These are phyloP conservation scores for Alternaria ventricosa DNA, from an alignment of 2,329 filamentous ascomycete species.

Conservation along the genomic window DNA sequence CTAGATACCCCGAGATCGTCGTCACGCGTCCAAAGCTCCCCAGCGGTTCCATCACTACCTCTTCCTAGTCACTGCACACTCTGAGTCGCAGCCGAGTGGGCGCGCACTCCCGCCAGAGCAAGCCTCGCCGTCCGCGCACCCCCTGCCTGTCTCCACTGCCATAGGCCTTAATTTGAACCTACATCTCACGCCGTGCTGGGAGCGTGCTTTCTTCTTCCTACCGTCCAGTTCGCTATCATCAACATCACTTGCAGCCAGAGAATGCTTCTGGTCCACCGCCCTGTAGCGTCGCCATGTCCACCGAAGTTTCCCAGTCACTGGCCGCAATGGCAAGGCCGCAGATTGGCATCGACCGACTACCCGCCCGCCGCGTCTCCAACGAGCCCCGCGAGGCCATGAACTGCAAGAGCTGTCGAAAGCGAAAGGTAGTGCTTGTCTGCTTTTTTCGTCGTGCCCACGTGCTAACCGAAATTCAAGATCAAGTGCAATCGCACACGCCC, in stretches of 20 bases:
- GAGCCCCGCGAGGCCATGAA: conserved; percentile 92
- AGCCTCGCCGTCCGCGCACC: conserved; percentile 38
- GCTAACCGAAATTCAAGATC: conserved; percentile 64
- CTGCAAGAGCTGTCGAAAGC: conserved; percentile 90
- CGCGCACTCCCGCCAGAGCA: conserved; percentile 41
- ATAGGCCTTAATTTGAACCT: conserved; percentile 51
- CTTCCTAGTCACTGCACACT: conserved; percentile 17
- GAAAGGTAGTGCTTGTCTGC: conserved; percentile 68
- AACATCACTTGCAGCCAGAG: conserved; percentile 30
- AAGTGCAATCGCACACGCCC: conserved; percentile 88
- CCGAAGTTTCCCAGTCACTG: conserved; percentile 39
- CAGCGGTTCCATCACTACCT: conserved; percentile 17
- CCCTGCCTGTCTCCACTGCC: conserved; percentile 37
- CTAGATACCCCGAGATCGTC: conserved; percentile 37
- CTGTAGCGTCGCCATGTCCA: conserved; percentile 36
- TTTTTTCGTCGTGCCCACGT: conserved; percentile 10
- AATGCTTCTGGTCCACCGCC: conserved; percentile 40
- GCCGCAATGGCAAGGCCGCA: conserved; percentile 72
- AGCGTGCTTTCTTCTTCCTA: conserved; percentile 32
- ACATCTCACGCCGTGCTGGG: conserved; percentile 40
- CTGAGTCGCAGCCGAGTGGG: conserved; percentile 38
- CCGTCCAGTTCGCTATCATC: conserved; percentile 23
- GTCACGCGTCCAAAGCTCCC: conserved; percentile 35
- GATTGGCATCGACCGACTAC: conserved; percentile 81
- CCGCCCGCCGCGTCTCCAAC: conserved; percentile 71